Base-by-base conservation (phyloP, 2,329 filamentous ascomycete genomes). In the Botrytis cinerea region DNA sequence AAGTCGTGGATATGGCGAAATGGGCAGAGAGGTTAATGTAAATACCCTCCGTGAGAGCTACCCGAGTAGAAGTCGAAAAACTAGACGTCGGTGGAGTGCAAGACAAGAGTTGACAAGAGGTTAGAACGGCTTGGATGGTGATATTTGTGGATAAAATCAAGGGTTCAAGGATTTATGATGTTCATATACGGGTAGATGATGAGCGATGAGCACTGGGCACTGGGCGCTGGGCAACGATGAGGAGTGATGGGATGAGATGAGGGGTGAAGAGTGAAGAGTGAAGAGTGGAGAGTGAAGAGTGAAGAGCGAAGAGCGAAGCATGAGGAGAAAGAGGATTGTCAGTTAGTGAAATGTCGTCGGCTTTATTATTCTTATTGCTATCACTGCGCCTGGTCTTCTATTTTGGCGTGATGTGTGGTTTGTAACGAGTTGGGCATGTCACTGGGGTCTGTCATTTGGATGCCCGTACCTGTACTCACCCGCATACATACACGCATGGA, bases 61-160 rank as follows among this genome's bases (percentile, higher is more conserved):
- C 48, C 48, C 48, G 25, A 25, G 25, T 51, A 51, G 48, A n/a
- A n/a, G 5, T 64, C 40, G 9, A 35, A 46, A 64, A 45, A 64
- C 16, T 66, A 51, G 22, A n/a, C 14, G 12, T 67, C 28, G 22
- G 48, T 38, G 45, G 40, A 64, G n/a, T 64, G 32, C n/a, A n/a
- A 51, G 45, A 40, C 25, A 51, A 16, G 28, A 51, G 10, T 38
- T n/a, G 45, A 32, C 10, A 18, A 43, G 38, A 20, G 28, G 14
- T 63, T 40, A n/a, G 25, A 25, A 62, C 4, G 60, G 38, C 38
- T 62, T 62, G 60, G 60, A 62, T 43, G 59, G 38, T 35, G 32
- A 61, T 61, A 40, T 66, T 66, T 66, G 62, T 66, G 62, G 62
- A 45, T 66, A 48, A 46, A 48, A 51, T n/a, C 48, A 51, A 51